phyloP scores from a whole-genome alignment of 2,329 filamentous ascomycete species.

The Anthostomella pinea region DNA sequence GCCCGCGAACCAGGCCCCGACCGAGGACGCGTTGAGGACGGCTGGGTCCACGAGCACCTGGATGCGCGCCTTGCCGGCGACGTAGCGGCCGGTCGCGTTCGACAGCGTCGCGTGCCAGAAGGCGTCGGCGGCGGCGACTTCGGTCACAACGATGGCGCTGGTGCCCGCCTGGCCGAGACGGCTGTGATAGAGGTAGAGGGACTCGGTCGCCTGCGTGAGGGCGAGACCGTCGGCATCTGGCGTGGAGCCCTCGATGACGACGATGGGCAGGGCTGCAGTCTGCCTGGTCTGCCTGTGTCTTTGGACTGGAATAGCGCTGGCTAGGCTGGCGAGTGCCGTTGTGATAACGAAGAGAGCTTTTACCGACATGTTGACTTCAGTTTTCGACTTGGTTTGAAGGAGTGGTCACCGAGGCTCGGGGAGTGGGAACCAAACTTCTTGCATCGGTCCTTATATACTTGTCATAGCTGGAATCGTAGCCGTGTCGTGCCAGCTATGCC shows the following conservation, averaged over 20 bases:
- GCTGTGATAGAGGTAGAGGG: slow-evolving; percentile 1
- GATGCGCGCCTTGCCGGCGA: slow-evolving; percentile 1
- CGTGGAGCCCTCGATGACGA: slow-evolving; percentile 3
- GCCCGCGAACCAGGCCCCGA: slow-evolving; percentile 1
- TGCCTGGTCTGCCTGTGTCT: slow-evolving; percentile 1
- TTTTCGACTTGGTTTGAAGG: no score
- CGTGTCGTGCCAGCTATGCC: no score
- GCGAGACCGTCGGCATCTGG: background rate
- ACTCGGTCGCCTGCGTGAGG: background rate
- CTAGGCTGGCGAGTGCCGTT: background rate
- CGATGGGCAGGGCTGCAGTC: background rate
- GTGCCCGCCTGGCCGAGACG: slow-evolving; percentile 2
- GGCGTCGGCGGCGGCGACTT: slow-evolving; percentile 4
- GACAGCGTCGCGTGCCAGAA: slow-evolving; percentile 2
- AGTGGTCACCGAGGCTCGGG: no score
- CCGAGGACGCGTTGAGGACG: slow-evolving; percentile 4
- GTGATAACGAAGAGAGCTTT: slow-evolving; percentile 1
- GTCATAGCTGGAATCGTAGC: no score
- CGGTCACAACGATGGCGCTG: background rate
- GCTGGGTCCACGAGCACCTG: background rate
- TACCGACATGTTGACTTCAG: slow-evolving; percentile 3
- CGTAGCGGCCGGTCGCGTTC: background rate
- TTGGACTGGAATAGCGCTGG: slow-evolving; percentile 1
- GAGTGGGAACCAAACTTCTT: no score
- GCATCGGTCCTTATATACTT: no score